Percentiles rank a stretch among this genome's conserved stretches.
Conservation (phyloP, 2,329 filamentous ascomycete species). For the Xylariaceae sp. region DNA sequence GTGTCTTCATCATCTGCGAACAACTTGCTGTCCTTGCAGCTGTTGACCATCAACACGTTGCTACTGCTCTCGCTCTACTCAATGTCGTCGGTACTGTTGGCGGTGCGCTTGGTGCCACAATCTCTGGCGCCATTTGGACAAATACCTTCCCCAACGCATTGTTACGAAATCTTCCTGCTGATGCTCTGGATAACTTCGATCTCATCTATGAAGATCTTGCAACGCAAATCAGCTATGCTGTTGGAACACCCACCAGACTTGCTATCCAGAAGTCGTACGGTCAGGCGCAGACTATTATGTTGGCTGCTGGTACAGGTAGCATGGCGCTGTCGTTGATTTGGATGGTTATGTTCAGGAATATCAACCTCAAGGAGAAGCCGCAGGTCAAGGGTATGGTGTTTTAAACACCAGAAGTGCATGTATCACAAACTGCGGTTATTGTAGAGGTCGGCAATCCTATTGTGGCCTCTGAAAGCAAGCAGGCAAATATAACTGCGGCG, state of each 20-base stretch:
- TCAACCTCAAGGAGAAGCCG: background rate
- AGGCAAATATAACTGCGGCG: too few relatives aligned
- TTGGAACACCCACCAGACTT: background rate
- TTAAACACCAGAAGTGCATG: background rate
- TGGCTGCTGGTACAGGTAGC: background rate
- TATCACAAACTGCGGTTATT: too few relatives aligned
- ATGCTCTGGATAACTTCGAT: background rate
- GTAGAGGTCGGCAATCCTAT: too few relatives aligned
- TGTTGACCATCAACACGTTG: slow-evolving; percentile 50
- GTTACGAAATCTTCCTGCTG: slow-evolving; percentile 39
- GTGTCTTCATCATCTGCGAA: slow-evolving; percentile 51
- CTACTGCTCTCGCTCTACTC: slow-evolving; percentile 51
- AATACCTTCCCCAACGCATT: slow-evolving; percentile 49
- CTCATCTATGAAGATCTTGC: background rate
- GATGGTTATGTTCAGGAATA: background rate
- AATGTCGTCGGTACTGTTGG: slow-evolving; percentile 53
- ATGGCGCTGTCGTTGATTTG: background rate
- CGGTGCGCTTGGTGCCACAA: slow-evolving; percentile 51
- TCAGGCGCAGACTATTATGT: background rate
- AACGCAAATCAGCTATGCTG: background rate
- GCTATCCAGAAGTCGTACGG: background rate
- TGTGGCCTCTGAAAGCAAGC: too few relatives aligned
- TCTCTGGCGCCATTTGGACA: slow-evolving; percentile 58
- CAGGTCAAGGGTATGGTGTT: background rate
- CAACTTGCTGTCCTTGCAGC: slow-evolving; percentile 56